Percentiles rank a stretch among this genome's conserved stretches.
Evolutionary conservation across 2,329 filamentous ascomycete genomes (phyloP).

Genomic region (Teratosphaeria pseudoeucalypti): DNA sequence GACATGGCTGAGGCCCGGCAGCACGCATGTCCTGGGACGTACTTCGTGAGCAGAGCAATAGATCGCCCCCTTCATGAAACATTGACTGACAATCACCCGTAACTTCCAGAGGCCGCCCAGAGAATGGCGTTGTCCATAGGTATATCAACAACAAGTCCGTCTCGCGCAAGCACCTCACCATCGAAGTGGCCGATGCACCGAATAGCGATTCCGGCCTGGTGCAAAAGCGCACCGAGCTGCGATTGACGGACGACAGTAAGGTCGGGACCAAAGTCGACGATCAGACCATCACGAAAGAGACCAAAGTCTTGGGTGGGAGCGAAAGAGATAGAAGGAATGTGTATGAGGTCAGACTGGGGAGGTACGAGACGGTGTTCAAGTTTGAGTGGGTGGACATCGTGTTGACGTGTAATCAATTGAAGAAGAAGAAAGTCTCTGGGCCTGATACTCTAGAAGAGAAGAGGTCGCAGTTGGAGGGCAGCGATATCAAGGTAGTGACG

Average conservation of each 20-base stretch:
- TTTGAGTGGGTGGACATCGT: constrained; percentile 64
- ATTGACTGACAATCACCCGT: background rate
- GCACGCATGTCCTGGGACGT: constrained; percentile 45
- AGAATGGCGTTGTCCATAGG: constrained; percentile 39
- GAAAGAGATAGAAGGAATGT: constrained; percentile 38
- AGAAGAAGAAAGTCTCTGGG: constrained; percentile 26
- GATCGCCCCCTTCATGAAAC: background rate
- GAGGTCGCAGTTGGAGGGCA: constrained; percentile 58
- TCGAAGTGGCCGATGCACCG: constrained; percentile 57
- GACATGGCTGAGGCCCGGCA: constrained; percentile 20
- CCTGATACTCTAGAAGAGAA: constrained; percentile 51
- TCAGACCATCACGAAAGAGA: constrained; percentile 52
- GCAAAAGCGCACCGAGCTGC: constrained; percentile 57
- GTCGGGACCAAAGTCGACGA: constrained; percentile 73
- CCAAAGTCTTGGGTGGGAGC: constrained; percentile 45
- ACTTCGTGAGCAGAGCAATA: constrained; percentile 39
- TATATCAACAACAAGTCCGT: constrained; percentile 71
- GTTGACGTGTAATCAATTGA: constrained; percentile 68
- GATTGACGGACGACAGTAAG: constrained; percentile 74
- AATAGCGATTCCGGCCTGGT: constrained; percentile 51
- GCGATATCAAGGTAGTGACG: constrained; percentile 78
- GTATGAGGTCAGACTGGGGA: constrained; percentile 55
- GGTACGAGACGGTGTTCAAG: constrained; percentile 45
- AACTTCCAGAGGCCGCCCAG: constrained; percentile 28
- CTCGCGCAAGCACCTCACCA: constrained; percentile 76